A percentile compares a stretch with the other conserved stretches of the same genome.
phyloP scores from a whole-genome alignment of 345 rosid species.

The Crucihimalaya himalaica region DNA sequence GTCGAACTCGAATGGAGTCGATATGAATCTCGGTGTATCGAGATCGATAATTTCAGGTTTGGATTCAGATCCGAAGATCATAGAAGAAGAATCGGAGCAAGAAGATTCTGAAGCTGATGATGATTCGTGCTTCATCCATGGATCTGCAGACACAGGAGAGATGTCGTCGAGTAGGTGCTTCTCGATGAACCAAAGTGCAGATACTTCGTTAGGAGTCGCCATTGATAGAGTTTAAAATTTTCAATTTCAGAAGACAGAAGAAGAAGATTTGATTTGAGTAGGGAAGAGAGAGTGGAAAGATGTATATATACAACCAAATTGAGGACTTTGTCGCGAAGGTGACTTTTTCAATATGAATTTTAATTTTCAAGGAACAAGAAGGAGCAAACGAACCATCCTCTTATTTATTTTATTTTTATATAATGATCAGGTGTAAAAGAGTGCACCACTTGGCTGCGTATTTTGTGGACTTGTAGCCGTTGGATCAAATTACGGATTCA shows the following conservation, averaged over 20 bases:
- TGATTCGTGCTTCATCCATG: constrained; percentile 23
- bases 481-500: constrained; percentile 16
- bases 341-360: constrained; percentile 45
- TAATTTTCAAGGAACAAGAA: constrained; percentile 14
- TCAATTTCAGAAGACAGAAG: too few relatives aligned
- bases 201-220: constrained; percentile 46
- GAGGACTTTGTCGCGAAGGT: constrained; percentile 2
- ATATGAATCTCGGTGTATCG: constrained; percentile 35
- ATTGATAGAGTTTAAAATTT: constrained; percentile 12
- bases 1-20: constrained; percentile 32
- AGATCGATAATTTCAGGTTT: constrained; percentile 52
- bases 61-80: constrained; percentile 32
- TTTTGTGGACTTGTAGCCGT: constrained; percentile 38
- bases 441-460: constrained; percentile 29
- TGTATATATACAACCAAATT: background rate
- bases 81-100: constrained; percentile 36
- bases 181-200: constrained; percentile 56
- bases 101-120: constrained; percentile 25
- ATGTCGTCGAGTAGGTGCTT: constrained; percentile 57
- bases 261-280: constrained; percentile 27
- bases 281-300: constrained; percentile 37
- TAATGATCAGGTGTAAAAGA: constrained; percentile 1
- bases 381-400: constrained; percentile 26
- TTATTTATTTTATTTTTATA: background rate
- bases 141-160: constrained; percentile 40